phyloP scores from a whole-genome alignment of 345 rosid genomes.

The Leavenworthia alabamica region DNA sequence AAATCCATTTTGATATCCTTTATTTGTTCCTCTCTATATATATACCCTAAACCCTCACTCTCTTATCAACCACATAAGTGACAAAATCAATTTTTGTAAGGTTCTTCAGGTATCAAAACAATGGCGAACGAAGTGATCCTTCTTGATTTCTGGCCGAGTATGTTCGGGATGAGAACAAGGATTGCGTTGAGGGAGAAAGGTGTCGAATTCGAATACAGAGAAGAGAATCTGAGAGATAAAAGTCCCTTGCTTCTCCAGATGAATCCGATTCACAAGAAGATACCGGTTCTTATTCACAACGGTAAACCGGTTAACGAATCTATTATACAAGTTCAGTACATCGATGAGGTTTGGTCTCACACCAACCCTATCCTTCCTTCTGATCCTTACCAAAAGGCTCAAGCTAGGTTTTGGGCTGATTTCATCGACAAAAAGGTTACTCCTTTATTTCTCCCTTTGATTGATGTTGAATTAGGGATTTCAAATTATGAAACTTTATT shows the following conservation, averaged over 20 bases:
- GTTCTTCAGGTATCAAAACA: neutral
- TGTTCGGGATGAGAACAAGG: constrained; percentile 28
- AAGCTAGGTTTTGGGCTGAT: constrained; percentile 27
- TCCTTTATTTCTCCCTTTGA: neutral
- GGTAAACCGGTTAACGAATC: constrained; percentile 14
- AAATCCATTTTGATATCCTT: neutral
- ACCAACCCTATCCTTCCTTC: constrained; percentile 28
- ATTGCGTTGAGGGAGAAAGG: constrained; percentile 22
- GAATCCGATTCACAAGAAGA: constrained; percentile 31
- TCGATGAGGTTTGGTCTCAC: constrained; percentile 25
- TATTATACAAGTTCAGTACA: constrained; percentile 10
- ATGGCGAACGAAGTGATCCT: constrained; percentile 24
- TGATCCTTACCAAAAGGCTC: constrained; percentile 26
- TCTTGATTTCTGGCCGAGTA: constrained; percentile 29
- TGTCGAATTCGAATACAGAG: constrained; percentile 14
- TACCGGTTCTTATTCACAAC: constrained; percentile 18
- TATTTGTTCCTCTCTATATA: neutral
- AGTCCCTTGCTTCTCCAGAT: constrained; percentile 15
- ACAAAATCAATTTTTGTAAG: neutral
- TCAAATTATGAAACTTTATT: neutral
- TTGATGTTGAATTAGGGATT: neutral
- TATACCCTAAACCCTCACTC: neutral
- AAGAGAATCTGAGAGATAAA: constrained; percentile 5
- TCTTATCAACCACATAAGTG: neutral
- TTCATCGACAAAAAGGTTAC: constrained; percentile 23